Evolutionary conservation across 192 early-diverging fungal genomes (phyloP), one percentile per base, ranked within the genome.

Genomic region (Allomyces arbusculus): DNA sequence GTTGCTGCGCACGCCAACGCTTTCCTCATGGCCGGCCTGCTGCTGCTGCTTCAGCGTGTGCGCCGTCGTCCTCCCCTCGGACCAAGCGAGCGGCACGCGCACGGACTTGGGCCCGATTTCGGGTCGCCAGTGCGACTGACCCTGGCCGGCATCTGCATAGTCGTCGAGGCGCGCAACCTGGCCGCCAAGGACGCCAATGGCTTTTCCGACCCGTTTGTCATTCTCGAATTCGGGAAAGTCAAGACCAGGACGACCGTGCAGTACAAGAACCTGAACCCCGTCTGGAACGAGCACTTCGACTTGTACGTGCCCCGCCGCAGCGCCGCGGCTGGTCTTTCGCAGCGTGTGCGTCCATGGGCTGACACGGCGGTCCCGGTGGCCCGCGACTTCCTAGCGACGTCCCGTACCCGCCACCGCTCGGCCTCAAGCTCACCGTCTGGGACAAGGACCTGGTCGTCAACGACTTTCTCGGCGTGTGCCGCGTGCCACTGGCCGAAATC

Each of bases 401-500:
- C 62, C 28, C 72, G 28, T 64, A 71, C 62, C 66, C 75, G 45
- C 64, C 75, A 24, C 70, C 74, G 14, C 58, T 64, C 22, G 28
- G 69, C 20, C 74, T 82, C 69, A 67, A 71, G 4, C 62, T 88
- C 6, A 74, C 76, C n/a, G 74, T 82, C 19, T 87, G 84, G 83
- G 85, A 90, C 65, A 86, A 86, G 67, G 79, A 87, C 20, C 40
- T 87, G 28, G 75, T 82, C 68, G 72, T 76, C 61, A 70, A 73
- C 16, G 62, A 65, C 24, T 68, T 73, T 0, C 76, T 76, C 65
- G 71, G 71, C 45, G 78, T 73, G 67, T 74, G 33, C 33, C 33
- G 33, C 7, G 33, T 40, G 4, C 33, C 33, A 8, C 33, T 40
- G 5, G 33, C 33, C 0, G 33, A 40, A 40, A 40, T 40, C 33